Conservation (phyloP, 148 eudicot genomes). For the Euryodendron excelsum region DNA sequence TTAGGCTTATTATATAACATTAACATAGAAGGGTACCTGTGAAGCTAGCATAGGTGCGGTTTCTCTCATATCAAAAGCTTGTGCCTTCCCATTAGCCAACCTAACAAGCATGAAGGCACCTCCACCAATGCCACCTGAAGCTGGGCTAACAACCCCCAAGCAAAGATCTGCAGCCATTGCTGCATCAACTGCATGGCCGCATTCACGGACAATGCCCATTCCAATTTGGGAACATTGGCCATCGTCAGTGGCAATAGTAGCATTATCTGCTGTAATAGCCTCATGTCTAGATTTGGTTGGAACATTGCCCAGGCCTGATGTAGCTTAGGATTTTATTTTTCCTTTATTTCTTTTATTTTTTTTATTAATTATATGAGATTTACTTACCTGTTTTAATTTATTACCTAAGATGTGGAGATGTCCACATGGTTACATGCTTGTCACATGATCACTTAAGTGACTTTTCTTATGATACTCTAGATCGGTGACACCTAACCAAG, state of each 20-base stretch:
- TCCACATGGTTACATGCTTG: no score
- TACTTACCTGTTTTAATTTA: no score
- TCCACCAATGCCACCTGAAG: slow-evolving; percentile 42
- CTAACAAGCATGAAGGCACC: slow-evolving; percentile 39
- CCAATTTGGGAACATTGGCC: slow-evolving; percentile 35
- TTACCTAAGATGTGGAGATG: no score
- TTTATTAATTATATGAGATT: no score
- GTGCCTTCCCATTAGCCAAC: slow-evolving; percentile 15
- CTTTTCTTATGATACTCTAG: no score
- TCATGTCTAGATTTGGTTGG: slow-evolving; percentile 18
- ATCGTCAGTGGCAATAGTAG: slow-evolving; percentile 34
- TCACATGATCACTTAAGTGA: no score
- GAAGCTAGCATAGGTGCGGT: slow-evolving; percentile 35
- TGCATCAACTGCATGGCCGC: slow-evolving; percentile 42
- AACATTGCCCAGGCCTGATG: no score
- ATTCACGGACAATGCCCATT: slow-evolving; percentile 23
- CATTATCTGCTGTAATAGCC: slow-evolving; percentile 11
- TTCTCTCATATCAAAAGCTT: slow-evolving; percentile 37
- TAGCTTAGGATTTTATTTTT: no score
- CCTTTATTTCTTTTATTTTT: no score
- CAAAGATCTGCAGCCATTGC: slow-evolving; percentile 30
- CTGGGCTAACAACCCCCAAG: slow-evolving; percentile 39
- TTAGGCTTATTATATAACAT: no score
- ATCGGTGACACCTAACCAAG: no score
- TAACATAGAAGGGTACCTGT: slow-evolving; percentile 25